Base-by-base conservation (phyloP, 805 yeast genomes). In the Babjeviella inositovora region DNA sequence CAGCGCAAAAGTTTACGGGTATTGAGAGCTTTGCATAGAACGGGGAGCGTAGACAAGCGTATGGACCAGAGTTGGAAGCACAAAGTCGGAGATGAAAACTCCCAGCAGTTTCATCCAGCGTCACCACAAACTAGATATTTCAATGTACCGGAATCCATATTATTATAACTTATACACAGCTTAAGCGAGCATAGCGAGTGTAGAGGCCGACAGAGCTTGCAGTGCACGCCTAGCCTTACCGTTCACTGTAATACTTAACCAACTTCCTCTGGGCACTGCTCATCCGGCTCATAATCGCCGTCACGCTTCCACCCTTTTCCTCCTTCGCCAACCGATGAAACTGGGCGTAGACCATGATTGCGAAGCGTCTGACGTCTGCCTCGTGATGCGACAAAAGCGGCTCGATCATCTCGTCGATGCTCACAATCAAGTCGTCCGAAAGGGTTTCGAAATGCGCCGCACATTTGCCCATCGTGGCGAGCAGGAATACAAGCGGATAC, bases 191-290 rank as follows among this genome's bases (percentile, higher is more conserved):
- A n/a, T n/a, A n/a, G n/a, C n/a, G n/a, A n/a, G n/a, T n/a, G n/a
- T n/a, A n/a, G n/a, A n/a, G n/a, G n/a, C n/a, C n/a, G n/a, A n/a
- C n/a, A n/a, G n/a, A n/a, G n/a, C n/a, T n/a, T n/a, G n/a, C n/a
- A n/a, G n/a, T n/a, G n/a, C n/a, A n/a, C n/a, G n/a, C n/a, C n/a
- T n/a, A n/a, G n/a, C n/a, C n/a, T n/a, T 30, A 18, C 8, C 11
- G 8, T 15, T 26, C 29, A 25, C 51, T 45, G 35, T 62, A 66
- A 30, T 57, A 55, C 26, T 62, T 61, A 9, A 66, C 52, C 23
- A 68, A 38, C 29, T 53, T 60, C 25, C 41, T 43, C 27, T 66
- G 72, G 2, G 65, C 49, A 3, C 36, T 27, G 10, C 57, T 41
- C 18, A 65, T 37, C 26, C 45, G 48, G 16, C 38, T 45, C 30